phyloP scores from a whole-genome alignment of 106 monocot genomes.

The Phalaenopsis equestris region DNA sequence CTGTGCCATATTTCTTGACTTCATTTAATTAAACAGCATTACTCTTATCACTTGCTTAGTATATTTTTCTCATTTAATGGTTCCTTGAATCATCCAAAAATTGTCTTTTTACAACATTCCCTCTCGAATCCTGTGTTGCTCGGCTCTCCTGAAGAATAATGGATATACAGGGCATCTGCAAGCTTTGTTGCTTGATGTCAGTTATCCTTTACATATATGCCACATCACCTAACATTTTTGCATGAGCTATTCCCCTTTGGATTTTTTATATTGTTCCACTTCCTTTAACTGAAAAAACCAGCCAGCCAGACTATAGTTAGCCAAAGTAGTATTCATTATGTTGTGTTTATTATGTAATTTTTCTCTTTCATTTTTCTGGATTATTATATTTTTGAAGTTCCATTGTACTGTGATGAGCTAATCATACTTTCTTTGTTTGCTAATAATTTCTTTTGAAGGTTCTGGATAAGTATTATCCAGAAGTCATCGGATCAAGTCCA shows the following conservation, averaged over 20 bases:
- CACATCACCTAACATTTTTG: too few species aligned
- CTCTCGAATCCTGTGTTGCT: neutral
- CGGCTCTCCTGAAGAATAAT: too few species aligned
- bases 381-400: neutral
- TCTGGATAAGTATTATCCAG: slow-evolving; percentile 51
- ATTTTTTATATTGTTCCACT: neutral
- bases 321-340: neutral
- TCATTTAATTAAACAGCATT: neutral
- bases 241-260: neutral
- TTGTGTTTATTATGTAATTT: neutral
- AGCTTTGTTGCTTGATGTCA: neutral
- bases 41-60: neutral
- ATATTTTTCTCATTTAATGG: neutral
- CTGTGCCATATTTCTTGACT: neutral
- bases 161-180: neutral
- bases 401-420: neutral
- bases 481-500: slow-evolving; percentile 36
- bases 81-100: neutral
- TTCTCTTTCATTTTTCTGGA: neutral
- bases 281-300: neutral
- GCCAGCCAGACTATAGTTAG: neutral
- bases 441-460: slow-evolving; percentile 25
- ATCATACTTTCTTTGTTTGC: neutral
- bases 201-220: neutral
- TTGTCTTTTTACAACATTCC: neutral